Percentiles rank a stretch among this genome's conserved stretches.
Evolutionary conservation across 371 early-diverging fungal species (phyloP).

Genomic region (Actinomucor elegans): DNA sequence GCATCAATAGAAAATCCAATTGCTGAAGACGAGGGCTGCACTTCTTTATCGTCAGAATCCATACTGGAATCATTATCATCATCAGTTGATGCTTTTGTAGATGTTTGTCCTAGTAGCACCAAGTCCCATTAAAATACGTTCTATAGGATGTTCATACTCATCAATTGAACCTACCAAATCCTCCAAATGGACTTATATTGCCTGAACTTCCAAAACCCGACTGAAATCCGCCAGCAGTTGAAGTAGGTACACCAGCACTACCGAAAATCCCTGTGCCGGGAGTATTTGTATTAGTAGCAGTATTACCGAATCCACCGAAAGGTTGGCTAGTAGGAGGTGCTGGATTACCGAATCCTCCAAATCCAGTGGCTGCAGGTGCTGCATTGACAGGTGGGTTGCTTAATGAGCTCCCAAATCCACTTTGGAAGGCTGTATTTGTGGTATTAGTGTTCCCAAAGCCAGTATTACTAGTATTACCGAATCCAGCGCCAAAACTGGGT

Average conservation of each 20-base stretch:
- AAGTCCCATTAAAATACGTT: not conserved
- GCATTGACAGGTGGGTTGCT: not conserved
- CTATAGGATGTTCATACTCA: no score
- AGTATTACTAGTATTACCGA: not conserved
- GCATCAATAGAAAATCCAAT: not conserved
- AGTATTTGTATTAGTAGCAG: not conserved
- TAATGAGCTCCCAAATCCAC: not conserved
- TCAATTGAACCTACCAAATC: not conserved
- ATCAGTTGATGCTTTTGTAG: not conserved
- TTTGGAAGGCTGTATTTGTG: not conserved
- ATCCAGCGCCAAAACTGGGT: not conserved
- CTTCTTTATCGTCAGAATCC: slow-evolving; percentile 4
- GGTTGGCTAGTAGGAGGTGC: not conserved
- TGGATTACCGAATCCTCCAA: slow-evolving; percentile 4
- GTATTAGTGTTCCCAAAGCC: not conserved
- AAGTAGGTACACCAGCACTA: not conserved
- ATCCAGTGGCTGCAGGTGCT: not conserved
- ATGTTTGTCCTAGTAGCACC: not conserved
- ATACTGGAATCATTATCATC: slow-evolving; percentile 1
- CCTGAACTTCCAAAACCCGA: not conserved
- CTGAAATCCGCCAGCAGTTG: not conserved
- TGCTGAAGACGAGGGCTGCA: not conserved
- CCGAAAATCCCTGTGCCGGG: not conserved
- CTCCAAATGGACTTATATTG: not conserved
- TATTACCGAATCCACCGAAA: slow-evolving; percentile 1